Percentiles rank a stretch among this genome's conserved stretches.
These are phyloP conservation scores for Golubevia pallescens DNA, from an alignment of 1,284 basidiomycete genomes.

Conservation along the genomic window DNA sequence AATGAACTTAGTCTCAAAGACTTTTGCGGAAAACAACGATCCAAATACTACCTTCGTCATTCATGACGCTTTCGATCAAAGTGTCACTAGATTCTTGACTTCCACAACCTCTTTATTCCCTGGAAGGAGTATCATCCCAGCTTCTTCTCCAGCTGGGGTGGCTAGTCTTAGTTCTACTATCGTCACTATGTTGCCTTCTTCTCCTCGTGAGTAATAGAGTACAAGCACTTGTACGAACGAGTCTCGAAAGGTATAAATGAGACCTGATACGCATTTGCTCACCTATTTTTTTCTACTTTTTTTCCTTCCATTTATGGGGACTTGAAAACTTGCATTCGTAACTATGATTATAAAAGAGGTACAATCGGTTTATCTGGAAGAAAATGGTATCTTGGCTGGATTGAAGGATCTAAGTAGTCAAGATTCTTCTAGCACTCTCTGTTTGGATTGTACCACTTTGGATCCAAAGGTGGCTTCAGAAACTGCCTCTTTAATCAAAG, in stretches of 20 bases:
- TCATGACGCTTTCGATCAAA: constrained; percentile 40
- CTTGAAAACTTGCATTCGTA: too few relatives aligned
- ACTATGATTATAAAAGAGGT: constrained; percentile 26
- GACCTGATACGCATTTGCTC: too few relatives aligned
- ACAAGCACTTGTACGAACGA: too few relatives aligned
- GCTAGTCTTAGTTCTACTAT: constrained; percentile 65
- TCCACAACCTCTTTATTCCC: constrained; percentile 35
- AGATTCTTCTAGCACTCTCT: constrained; percentile 23
- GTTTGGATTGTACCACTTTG: constrained; percentile 50
- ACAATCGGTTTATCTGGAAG: constrained; percentile 35
- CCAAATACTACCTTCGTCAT: constrained; percentile 35
- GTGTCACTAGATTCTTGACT: constrained; percentile 46
- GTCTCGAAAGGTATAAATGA: too few relatives aligned
- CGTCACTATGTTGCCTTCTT: constrained; percentile 68
- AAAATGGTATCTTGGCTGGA: constrained; percentile 41
- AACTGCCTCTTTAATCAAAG: constrained; percentile 25
- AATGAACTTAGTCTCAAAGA: constrained; percentile 40
- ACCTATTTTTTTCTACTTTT: too few relatives aligned
- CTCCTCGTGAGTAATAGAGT: constrained; percentile 41
- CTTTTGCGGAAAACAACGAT: constrained; percentile 29
- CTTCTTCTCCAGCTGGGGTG: constrained; percentile 64
- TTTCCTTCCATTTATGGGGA: too few relatives aligned
- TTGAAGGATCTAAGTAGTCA: constrained; percentile 16
- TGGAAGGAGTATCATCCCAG: constrained; percentile 49
- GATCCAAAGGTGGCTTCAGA: constrained; percentile 35